Conservation (phyloP, 345 rosid genomes). For the Hibiscus trionum region DNA sequence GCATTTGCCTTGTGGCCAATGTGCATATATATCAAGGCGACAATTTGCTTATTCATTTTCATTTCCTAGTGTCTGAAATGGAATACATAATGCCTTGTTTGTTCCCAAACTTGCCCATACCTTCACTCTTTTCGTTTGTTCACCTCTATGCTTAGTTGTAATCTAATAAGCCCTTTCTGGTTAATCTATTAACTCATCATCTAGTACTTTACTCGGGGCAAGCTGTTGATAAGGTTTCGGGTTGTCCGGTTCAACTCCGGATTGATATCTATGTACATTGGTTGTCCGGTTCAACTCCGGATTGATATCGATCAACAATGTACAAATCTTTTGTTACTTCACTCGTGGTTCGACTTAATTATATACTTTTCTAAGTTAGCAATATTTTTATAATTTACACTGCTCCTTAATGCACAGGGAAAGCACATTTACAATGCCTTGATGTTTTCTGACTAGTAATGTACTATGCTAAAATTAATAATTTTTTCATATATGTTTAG, state of each 20-base stretch:
- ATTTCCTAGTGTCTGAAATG: neutral
- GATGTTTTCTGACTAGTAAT: neutral
- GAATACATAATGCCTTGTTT: neutral
- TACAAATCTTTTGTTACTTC: too few species aligned
- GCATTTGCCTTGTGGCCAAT: constrained; percentile 22
- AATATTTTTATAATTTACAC: too few species aligned
- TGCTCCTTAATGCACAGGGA: neutral
- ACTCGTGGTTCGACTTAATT: too few species aligned
- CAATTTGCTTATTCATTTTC: constrained; percentile 21
- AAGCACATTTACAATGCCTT: neutral
- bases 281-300: too few species aligned
- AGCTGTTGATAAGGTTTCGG: too few species aligned
- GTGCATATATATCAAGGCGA: constrained; percentile 31
- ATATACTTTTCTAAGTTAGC: neutral
- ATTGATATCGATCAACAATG: too few species aligned
- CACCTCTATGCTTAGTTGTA: too few species aligned
- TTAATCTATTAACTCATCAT: neutral
- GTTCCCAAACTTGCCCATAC: neutral
- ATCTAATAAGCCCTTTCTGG: neutral
- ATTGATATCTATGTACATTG: too few species aligned
- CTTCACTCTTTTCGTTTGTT: neutral
- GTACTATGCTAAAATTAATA: too few species aligned
- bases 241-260: too few species aligned
- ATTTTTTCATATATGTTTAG: too few species aligned
- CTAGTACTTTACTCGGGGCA: neutral